These are phyloP conservation scores for Garcia nutans DNA, from an alignment of 345 rosid genomes.

Conservation along the genomic window DNA sequence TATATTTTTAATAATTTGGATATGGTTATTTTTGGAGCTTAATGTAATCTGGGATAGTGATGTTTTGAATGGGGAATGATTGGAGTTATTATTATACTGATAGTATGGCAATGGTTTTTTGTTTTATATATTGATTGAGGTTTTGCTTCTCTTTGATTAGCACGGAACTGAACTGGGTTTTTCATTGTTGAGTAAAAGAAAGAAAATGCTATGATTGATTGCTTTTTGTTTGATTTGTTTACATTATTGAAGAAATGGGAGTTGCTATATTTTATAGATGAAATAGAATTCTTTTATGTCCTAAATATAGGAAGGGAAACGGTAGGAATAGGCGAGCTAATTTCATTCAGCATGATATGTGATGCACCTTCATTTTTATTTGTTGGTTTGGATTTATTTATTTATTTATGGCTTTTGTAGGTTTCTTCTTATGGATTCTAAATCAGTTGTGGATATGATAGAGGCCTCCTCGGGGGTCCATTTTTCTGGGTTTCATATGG, in stretches of 20 bases:
- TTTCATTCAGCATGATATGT: not conserved
- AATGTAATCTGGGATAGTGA: not conserved
- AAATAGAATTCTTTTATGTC: not conserved
- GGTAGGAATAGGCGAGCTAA: not conserved
- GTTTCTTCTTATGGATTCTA: conserved; percentile 45
- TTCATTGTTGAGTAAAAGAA: not conserved
- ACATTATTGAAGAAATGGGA: not conserved
- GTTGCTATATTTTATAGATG: not conserved
- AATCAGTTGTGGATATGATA: conserved; percentile 79
- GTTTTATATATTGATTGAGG: not conserved
- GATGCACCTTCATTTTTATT: not conserved
- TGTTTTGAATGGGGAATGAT: not conserved
- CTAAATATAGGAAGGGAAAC: not conserved
- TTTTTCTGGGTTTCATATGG: conserved; percentile 86
- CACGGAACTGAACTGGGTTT: not conserved
- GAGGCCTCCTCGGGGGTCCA: conserved; percentile 83
- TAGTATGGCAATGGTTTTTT: not conserved
- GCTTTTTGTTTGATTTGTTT: not conserved
- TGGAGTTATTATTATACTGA: not conserved
- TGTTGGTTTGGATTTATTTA: conserved; percentile 8
- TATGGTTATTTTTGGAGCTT: conserved; percentile 1
- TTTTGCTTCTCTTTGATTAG: not conserved
- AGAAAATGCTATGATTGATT: not conserved
- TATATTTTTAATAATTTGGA: not conserved
- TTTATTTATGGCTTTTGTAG: conserved; percentile 22